Evolutionary conservation across 2,329 filamentous ascomycete genomes (phyloP).

Genomic region (Colletotrichum siamense): DNA sequence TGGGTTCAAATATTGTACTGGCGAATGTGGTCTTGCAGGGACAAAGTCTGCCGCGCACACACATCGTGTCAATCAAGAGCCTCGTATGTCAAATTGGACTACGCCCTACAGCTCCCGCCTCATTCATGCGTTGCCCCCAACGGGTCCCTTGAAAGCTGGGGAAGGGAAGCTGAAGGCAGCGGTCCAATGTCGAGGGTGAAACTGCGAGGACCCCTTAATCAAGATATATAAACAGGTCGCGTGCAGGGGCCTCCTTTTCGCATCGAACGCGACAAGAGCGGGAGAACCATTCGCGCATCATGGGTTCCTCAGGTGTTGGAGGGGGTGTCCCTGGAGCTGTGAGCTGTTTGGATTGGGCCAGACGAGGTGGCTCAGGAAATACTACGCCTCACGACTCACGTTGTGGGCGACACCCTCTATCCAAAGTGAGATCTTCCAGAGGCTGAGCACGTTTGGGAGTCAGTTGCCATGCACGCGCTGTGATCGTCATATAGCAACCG

Average conservation of each 20-base stretch:
- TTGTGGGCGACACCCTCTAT: not conserved
- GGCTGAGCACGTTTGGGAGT: not conserved
- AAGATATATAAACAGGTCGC: not conserved
- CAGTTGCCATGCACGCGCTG: not conserved
- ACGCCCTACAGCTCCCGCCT: not conserved
- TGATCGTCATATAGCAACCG: not conserved
- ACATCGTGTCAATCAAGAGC: not conserved
- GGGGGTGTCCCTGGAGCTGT: not conserved
- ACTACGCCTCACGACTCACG: not conserved
- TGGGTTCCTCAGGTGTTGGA: not conserved
- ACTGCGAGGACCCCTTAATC: not conserved
- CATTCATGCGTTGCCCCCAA: not conserved
- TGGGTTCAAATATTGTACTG: not conserved
- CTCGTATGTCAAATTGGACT: not conserved
- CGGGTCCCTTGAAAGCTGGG: not conserved
- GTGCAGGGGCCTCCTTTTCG: not conserved
- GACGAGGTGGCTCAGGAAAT: not conserved
- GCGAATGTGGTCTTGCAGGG: not conserved
- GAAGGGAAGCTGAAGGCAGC: not conserved
- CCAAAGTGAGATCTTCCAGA: not conserved
- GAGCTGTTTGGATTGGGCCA: not conserved
- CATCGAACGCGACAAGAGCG: not conserved
- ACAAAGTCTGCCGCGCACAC: not conserved
- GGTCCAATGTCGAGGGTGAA: not conserved
- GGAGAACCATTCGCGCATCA: not conserved